Evolutionary conservation across 1,284 basidiomycete species (phyloP).

Genomic region (Entoloma clypeatum): DNA sequence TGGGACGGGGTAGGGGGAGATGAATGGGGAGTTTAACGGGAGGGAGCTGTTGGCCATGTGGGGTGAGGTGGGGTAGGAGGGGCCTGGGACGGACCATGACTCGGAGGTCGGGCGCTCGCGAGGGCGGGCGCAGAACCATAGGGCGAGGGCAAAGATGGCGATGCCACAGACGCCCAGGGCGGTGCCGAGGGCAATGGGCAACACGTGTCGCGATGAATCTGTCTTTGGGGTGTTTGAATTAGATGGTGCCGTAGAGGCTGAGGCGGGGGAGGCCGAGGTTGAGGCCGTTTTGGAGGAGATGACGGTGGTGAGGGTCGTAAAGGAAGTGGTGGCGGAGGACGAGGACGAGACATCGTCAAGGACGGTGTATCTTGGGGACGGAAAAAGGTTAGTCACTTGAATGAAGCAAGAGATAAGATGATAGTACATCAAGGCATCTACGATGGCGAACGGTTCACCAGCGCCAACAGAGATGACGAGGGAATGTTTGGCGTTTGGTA

Average conservation of each 20-base stretch:
- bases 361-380: constrained; percentile 16
- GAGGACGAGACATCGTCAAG: constrained; percentile 17
- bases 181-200: constrained; percentile 29
- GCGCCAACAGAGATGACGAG: constrained; percentile 31
- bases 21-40: background rate
- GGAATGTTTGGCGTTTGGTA: constrained; percentile 29
- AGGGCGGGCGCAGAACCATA: constrained; percentile 27
- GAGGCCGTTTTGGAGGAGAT: constrained; percentile 3
- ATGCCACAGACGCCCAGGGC: constrained; percentile 28
- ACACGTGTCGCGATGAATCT: constrained; percentile 18
- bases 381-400: constrained; percentile 3
- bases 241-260: constrained; percentile 13
- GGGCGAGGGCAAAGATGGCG: constrained; percentile 21
- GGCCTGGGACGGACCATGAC: constrained; percentile 28
- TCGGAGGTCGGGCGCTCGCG: constrained; percentile 27
- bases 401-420: background rate
- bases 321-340: constrained; percentile 1
- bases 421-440: constrained; percentile 34
- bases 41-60: constrained; percentile 5
- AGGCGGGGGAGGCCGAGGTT: constrained; percentile 5
- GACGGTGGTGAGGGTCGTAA: background rate
- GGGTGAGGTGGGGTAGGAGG: constrained; percentile 12
- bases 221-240: constrained; percentile 10
- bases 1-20: constrained; percentile 6
- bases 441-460: constrained; percentile 30